Evolutionary conservation across 805 yeast genomes (phyloP).

Genomic region (Helenozyma baotianmanensis): DNA sequence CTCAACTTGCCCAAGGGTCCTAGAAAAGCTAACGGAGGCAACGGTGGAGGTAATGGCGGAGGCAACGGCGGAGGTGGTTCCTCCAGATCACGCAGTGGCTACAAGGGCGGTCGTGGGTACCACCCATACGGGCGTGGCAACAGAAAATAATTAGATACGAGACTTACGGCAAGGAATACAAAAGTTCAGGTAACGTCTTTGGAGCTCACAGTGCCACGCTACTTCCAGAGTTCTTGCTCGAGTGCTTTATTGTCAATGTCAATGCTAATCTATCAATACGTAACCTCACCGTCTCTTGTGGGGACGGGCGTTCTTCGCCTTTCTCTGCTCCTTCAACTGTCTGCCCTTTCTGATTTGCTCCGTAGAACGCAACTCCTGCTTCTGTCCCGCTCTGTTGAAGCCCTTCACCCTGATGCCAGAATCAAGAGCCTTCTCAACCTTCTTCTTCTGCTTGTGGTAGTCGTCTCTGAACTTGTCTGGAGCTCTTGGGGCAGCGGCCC

Average conservation of each 20-base stretch:
- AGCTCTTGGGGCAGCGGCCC: conserved; percentile 71
- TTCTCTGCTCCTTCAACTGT: conserved; percentile 60
- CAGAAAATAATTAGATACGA: conserved; percentile 16
- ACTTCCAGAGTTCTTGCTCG: too few relatives aligned
- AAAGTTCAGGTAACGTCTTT: too few relatives aligned
- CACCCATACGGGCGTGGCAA: conserved; percentile 45
- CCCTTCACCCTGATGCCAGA: conserved; percentile 73
- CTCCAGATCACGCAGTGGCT: conserved; percentile 19
- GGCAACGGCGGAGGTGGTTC: conserved; percentile 29
- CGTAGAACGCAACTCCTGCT: conserved; percentile 58
- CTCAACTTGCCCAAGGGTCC: conserved; percentile 51
- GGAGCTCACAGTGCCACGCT: too few relatives aligned
- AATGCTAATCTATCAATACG: background rate
- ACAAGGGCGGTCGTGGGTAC: conserved; percentile 20
- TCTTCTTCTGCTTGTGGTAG: conserved; percentile 73
- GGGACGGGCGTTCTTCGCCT: conserved; percentile 85
- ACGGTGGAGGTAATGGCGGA: conserved; percentile 24
- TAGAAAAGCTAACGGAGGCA: conserved; percentile 24
- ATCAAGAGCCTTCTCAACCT: conserved; percentile 74
- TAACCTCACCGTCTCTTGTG: conserved; percentile 20
- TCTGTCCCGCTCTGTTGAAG: conserved; percentile 42
- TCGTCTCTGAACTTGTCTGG: conserved; percentile 93
- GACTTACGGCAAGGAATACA: too few relatives aligned
- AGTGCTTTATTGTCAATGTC: too few relatives aligned
- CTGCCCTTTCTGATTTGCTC: conserved; percentile 80